Percentiles rank a stretch among this genome's conserved stretches.
phyloP scores from a whole-genome alignment of 352 stramenopile species.

The Phytopythium oedochilum region DNA sequence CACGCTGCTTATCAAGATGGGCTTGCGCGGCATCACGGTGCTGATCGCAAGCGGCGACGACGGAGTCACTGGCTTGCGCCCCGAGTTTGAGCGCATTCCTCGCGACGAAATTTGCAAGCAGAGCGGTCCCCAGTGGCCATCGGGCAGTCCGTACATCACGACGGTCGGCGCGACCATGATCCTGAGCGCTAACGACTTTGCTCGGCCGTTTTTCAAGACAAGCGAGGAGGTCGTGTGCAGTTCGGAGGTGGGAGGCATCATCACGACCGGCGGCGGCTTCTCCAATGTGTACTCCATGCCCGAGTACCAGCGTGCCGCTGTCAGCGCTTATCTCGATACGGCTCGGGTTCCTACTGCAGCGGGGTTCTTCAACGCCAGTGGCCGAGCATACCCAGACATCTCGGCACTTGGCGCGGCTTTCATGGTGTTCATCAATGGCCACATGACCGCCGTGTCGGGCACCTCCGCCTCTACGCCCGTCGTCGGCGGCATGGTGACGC shows the following conservation, averaged over 20 bases:
- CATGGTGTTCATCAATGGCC: conserved; percentile 53
- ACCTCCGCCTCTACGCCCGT: conserved; percentile 87
- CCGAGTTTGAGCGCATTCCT: conserved; percentile 57
- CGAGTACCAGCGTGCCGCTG: conserved; percentile 64
- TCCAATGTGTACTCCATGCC: conserved; percentile 76
- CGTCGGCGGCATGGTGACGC: conserved; percentile 79
- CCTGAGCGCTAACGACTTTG: conserved; percentile 17
- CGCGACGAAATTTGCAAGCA: conserved; percentile 51
- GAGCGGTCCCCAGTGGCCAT: conserved; percentile 70
- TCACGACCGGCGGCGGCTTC: conserved; percentile 88
- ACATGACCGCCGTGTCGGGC: conserved; percentile 48
- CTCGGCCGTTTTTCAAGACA: conserved; percentile 56
- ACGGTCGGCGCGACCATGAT: conserved; percentile 88
- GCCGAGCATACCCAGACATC: conserved; percentile 89
- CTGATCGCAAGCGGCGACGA: conserved; percentile 86
- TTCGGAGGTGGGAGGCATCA: conserved; percentile 55
- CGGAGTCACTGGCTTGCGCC: conserved; percentile 70
- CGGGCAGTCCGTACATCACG: conserved; percentile 87
- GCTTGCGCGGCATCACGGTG: conserved; percentile 80
- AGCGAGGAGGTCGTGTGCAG: conserved; percentile 80
- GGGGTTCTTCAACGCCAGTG: conserved; percentile 78
- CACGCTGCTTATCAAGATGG: conserved; percentile 87
- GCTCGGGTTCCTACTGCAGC: conserved; percentile 33
- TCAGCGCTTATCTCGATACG: conserved; percentile 60
- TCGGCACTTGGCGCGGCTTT: conserved; percentile 69